These are phyloP conservation scores for Corchorus olitorius DNA, from an alignment of 345 rosid genomes.

Conservation along the genomic window DNA sequence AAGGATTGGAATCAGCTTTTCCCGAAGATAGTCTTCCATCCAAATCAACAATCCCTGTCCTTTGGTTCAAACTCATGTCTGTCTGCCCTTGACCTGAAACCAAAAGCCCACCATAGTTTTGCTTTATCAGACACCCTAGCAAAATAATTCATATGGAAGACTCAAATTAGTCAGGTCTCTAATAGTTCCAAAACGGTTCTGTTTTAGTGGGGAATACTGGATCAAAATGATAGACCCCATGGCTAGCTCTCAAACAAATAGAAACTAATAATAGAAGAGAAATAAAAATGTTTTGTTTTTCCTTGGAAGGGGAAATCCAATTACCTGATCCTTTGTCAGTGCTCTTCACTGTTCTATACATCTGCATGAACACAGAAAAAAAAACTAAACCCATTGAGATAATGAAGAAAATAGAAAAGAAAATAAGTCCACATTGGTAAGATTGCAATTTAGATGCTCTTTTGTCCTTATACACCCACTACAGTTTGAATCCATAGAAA, in stretches of 20 bases:
- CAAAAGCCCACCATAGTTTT: slow-evolving; percentile 22
- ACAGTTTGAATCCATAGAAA: slow-evolving; percentile 30
- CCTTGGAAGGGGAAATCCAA: slow-evolving; percentile 16
- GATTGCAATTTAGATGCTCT: slow-evolving; percentile 46
- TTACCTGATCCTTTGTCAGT: slow-evolving; percentile 87
- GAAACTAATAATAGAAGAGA: slow-evolving; percentile 22
- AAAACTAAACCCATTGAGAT: slow-evolving; percentile 18
- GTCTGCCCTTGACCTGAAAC: slow-evolving; percentile 52
- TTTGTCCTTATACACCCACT: slow-evolving; percentile 50
- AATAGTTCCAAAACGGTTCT: slow-evolving; percentile 1
- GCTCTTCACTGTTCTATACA: slow-evolving; percentile 99
- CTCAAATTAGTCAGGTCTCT: slow-evolving; percentile 8
- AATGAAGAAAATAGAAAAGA: slow-evolving; percentile 13
- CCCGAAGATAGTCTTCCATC: slow-evolving; percentile 32
- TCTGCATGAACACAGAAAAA: slow-evolving; percentile 63
- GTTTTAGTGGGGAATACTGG: slow-evolving; percentile 29
- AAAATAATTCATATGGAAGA: slow-evolving; percentile 26
- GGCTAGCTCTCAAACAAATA: slow-evolving; percentile 19
- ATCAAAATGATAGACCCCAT: slow-evolving; percentile 19
- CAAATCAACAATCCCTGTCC: slow-evolving; percentile 29
- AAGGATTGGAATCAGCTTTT: slow-evolving; percentile 25
- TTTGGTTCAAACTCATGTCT: slow-evolving; percentile 39
- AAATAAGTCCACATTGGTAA: slow-evolving; percentile 37
- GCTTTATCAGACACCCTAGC: slow-evolving; percentile 38
- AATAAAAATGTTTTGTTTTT: background rate